A percentile compares a stretch with the other conserved stretches of the same genome.
Evolutionary conservation across 1,284 basidiomycete species (phyloP).

Genomic region (Puccinia horiana): DNA sequence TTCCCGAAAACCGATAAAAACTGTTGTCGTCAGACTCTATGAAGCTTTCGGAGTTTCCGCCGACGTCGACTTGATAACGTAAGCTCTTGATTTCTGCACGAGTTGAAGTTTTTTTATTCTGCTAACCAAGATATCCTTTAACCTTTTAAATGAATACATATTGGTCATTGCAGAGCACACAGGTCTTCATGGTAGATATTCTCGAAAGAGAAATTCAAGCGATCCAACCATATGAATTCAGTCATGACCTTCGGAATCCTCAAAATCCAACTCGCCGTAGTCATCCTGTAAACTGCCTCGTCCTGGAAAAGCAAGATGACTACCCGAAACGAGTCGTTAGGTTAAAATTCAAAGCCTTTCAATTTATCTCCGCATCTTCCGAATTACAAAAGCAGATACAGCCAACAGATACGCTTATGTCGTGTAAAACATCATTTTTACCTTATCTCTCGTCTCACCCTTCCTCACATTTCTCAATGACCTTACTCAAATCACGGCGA

Average conservation of each 20-base stretch:
- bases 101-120: neutral
- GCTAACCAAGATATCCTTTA: neutral
- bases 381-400: too few species aligned
- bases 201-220: slow-evolving; percentile 24
- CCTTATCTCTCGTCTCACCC: too few species aligned
- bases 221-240: neutral
- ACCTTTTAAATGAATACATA: neutral
- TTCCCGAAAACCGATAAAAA: slow-evolving; percentile 59
- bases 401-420: too few species aligned
- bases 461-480: too few species aligned
- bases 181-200: slow-evolving; percentile 6
- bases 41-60: slow-evolving; percentile 77
- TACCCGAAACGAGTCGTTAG: neutral
- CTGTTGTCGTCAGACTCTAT: slow-evolving; percentile 78
- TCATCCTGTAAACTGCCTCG: neutral
- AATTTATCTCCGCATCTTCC: neutral
- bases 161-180: neutral
- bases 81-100: neutral
- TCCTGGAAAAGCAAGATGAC: neutral
- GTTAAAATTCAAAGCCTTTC: neutral
- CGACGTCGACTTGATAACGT: slow-evolving; percentile 22
- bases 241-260: neutral
- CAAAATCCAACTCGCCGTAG: neutral
- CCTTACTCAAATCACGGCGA: too few species aligned
- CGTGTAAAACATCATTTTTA: too few species aligned